phyloP scores from a whole-genome alignment of 805 yeast genomes.

The Sugiyamaella smithiae region DNA sequence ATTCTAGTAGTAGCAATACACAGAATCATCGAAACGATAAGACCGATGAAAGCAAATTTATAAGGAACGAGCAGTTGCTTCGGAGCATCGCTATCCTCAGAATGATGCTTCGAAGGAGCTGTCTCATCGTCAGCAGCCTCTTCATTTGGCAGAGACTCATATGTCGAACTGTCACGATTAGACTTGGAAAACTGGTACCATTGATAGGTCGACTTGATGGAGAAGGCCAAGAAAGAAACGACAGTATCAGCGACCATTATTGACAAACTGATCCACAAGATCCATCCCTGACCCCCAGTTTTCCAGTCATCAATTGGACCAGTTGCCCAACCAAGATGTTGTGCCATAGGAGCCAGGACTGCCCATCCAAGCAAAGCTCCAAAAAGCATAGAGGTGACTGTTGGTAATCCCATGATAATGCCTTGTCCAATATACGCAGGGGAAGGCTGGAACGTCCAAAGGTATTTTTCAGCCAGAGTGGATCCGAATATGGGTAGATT shows the following conservation, averaged over 20 bases:
- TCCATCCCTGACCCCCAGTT: conserved; percentile 95
- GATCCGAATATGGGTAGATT: conserved; percentile 75
- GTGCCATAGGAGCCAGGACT: conserved; percentile 76
- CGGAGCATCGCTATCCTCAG: conserved; percentile 27
- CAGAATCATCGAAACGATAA: conserved; percentile 59
- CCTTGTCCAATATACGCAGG: conserved; percentile 99
- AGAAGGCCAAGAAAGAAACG: conserved; percentile 69
- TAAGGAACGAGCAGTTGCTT: conserved; percentile 50
- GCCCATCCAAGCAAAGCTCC: conserved; percentile 95
- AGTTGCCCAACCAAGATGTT: conserved; percentile 76
- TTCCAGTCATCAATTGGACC: conserved; percentile 92
- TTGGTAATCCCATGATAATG: conserved; percentile 92
- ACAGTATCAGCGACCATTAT: conserved; percentile 92
- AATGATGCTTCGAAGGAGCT: neutral
- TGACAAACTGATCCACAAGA: conserved; percentile 87
- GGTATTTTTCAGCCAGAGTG: conserved; percentile 55
- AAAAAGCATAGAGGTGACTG: conserved; percentile 84
- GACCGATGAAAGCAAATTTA: conserved; percentile 54
- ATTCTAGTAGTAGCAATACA: conserved; percentile 63
- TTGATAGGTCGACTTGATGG: conserved; percentile 41
- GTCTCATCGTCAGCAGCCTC: neutral
- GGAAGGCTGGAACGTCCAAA: conserved; percentile 91
- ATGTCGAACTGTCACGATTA: conserved; percentile 1
- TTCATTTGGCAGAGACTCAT: neutral
- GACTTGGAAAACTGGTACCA: conserved; percentile 3